Evolutionary conservation across 768 basidiomycete species (phyloP), one percentile per base, ranked within the genome.

Genomic region (Rubroboletus satanas): DNA sequence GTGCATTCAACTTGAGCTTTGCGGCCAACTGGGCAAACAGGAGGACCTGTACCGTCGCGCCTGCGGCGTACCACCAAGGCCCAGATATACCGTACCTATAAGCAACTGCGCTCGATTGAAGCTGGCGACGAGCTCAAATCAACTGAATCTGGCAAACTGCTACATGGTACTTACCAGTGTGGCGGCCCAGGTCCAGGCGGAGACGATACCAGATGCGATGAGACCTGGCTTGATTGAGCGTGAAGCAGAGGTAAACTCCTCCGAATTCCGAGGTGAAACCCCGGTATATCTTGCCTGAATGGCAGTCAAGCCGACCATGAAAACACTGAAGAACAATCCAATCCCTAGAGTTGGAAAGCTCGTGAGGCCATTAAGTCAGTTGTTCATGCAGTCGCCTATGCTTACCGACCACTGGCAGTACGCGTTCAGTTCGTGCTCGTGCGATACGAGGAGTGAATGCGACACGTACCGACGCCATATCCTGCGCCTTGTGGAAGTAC

Each of bases 11-110:
- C 71, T 98, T 97, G 55, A 96, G 80, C 66, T 96, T 97, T 17
- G 92, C 90, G 0, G 94, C 90, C 43, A 95, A 77, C 83, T 91
- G 71, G 8, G 93, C 92, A 65, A 98, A 97, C n/a, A 97, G 82
- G 28, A 95, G 77, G 52, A 97, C 84, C 66, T 92, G 91, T 26
- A 93, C 83, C 0, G 87, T 88, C 23, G 90, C 93, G n/a, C 92
- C 93, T 33, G 88, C 83, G 7, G 89, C 93, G 61, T 94, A 94
- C 87, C 90, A 92, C 87, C 88, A 93, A 0, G 90, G 90, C 0
- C 91, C 92, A 5, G 83, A 84, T 56, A 94, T 85, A 69, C 82
- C 93, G 62, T 83, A 92, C 64, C 87, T 86, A 70, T 95, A 97
- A 0, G 85, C 90, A 8, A 91, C 84, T 0, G 90, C 88, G 51